Evolutionary conservation across 2,329 filamentous ascomycete species (phyloP).

Genomic region (Bisporella sp.): DNA sequence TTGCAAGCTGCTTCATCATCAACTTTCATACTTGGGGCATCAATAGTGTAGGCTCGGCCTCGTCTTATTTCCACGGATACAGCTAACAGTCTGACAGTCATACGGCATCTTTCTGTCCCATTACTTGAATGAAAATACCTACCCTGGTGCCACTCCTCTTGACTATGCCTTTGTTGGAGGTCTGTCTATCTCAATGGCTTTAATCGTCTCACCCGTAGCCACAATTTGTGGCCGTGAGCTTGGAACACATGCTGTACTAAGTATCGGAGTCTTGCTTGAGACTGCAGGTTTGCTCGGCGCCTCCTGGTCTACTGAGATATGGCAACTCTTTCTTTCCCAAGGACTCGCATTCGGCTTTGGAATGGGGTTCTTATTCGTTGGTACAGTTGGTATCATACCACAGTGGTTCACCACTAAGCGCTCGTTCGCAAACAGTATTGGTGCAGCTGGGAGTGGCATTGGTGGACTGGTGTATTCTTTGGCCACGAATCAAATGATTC

Average conservation of each 20-base stretch:
- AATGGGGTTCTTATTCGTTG: slow-evolving; percentile 68
- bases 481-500: slow-evolving; percentile 47
- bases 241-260: slow-evolving; percentile 58
- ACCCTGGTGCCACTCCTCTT: slow-evolving; percentile 55
- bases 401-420: slow-evolving; percentile 54
- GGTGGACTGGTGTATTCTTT: slow-evolving; percentile 58
- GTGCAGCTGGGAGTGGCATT: slow-evolving; percentile 59
- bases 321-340: slow-evolving; percentile 71
- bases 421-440: slow-evolving; percentile 55
- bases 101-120: slow-evolving; percentile 74
- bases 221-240: slow-evolving; percentile 41
- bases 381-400: slow-evolving; percentile 53
- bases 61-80: not conserved
- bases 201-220: slow-evolving; percentile 58
- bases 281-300: slow-evolving; percentile 60
- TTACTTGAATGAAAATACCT: slow-evolving; percentile 59
- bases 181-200: slow-evolving; percentile 56
- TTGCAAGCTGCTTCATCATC: slow-evolving; percentile 34
- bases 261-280: slow-evolving; percentile 58
- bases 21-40: slow-evolving; percentile 41
- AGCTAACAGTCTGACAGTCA: slow-evolving; percentile 30
- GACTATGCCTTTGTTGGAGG: slow-evolving; percentile 75
- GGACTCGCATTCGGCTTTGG: slow-evolving; percentile 72
- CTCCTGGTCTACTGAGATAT: slow-evolving; percentile 60
- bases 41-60: slow-evolving; percentile 20